A percentile compares a stretch with the other conserved stretches of the same genome.
Conservation (phyloP, 768 basidiomycete species). For the Ephemerocybe angulata region DNA sequence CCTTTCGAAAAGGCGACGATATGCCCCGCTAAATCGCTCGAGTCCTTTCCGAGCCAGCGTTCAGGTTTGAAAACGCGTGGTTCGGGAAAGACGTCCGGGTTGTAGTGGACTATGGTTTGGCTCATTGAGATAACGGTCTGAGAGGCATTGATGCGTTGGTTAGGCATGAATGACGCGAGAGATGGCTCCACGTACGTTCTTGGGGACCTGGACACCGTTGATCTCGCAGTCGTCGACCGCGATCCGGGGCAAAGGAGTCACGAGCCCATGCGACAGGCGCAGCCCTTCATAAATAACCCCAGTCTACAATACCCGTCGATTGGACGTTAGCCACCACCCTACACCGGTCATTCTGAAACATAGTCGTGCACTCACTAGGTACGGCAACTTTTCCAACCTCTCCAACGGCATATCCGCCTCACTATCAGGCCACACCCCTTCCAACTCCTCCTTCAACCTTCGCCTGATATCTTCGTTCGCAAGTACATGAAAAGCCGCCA, state of each 20-base stretch:
- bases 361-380: conserved; percentile 34
- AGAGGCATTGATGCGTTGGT: not conserved
- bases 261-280: conserved; percentile 38
- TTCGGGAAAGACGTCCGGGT: conserved; percentile 37
- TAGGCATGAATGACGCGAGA: not conserved
- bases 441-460: conserved; percentile 29
- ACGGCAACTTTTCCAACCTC: conserved; percentile 41
- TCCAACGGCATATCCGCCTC: conserved; percentile 29
- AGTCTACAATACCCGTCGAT: conserved; percentile 25
- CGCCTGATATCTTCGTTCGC: conserved; percentile 27
- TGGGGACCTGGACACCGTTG: not conserved
- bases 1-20: conserved; percentile 44
- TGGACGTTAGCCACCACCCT: too few species aligned
- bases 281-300: conserved; percentile 47
- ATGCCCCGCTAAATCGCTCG: conserved; percentile 36
- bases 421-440: conserved; percentile 40
- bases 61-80: conserved; percentile 38
- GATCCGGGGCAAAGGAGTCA: conserved; percentile 36
- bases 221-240: conserved; percentile 17
- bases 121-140: conserved; percentile 42
- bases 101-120: conserved; percentile 34
- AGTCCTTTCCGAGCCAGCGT: conserved; percentile 37
- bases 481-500: conserved; percentile 35
- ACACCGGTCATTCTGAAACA: not conserved
- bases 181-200: not conserved